phyloP scores from a whole-genome alignment of 192 early-diverging fungal genomes.

The Coemansia sp. region DNA sequence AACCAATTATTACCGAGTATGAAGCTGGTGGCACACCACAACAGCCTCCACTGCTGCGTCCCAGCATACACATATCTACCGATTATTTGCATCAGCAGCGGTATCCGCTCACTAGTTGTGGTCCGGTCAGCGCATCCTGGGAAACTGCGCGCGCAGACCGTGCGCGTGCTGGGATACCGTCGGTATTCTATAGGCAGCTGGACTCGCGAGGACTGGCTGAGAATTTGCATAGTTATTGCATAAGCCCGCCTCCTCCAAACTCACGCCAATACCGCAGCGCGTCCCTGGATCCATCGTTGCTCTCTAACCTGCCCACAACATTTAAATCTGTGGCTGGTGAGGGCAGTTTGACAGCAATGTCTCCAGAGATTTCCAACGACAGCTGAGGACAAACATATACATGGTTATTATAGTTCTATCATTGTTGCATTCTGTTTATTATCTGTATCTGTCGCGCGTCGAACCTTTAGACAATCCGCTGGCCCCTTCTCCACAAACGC shows the following conservation, averaged over 20 bases:
- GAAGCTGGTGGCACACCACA: background rate
- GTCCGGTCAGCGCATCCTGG: constrained; percentile 18
- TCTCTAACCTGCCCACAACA: constrained; percentile 38
- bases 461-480: no score
- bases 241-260: constrained; percentile 9
- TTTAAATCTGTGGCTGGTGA: constrained; percentile 29
- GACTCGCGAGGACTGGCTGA: background rate
- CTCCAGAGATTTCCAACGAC: background rate
- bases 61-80: background rate
- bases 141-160: background rate
- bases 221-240: constrained; percentile 35
- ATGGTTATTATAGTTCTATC: background rate
- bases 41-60: background rate
- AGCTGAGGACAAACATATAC: constrained; percentile 8
- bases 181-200: background rate
- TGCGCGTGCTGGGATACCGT: background rate
- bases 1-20: background rate
- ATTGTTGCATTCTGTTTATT: background rate
- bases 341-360: background rate
- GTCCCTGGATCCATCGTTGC: constrained; percentile 45
- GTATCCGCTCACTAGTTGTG: background rate
- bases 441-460: background rate
- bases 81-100: background rate
- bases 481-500: no score
- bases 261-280: constrained; percentile 29